phyloP scores from a whole-genome alignment of 164 flowering plant genomes.

The Houttuynia cordata region DNA sequence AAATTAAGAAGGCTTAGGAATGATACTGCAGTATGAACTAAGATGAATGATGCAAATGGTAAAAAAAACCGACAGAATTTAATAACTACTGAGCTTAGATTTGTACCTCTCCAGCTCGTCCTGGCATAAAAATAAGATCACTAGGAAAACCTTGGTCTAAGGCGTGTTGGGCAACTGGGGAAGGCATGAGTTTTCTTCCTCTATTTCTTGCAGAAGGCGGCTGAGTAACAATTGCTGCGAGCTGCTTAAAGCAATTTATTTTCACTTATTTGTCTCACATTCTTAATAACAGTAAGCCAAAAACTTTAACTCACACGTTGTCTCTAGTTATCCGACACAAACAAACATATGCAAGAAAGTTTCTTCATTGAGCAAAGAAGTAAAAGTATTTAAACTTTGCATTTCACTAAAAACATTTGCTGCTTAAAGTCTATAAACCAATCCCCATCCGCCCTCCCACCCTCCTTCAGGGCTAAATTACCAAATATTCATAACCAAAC shows the following conservation, averaged over 20 bases:
- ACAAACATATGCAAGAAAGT: no score
- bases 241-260: slow-evolving; percentile 27
- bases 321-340: not conserved
- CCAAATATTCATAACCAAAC: no score
- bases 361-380: no score
- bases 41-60: not conserved
- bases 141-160: slow-evolving; percentile 64
- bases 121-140: slow-evolving; percentile 82
- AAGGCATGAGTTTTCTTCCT: slow-evolving; percentile 74
- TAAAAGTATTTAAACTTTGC: no score
- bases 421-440: no score
- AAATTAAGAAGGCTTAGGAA: no score
- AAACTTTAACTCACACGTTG: not conserved
- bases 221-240: slow-evolving; percentile 92
- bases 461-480: no score
- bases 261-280: no score
- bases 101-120: slow-evolving; percentile 79
- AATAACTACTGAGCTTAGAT: not conserved
- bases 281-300: not conserved
- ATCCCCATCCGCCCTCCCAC: no score
- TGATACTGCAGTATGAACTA: not conserved
- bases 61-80: not conserved
- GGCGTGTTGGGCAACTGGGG: slow-evolving; percentile 83
- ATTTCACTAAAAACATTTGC: no score
- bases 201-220: slow-evolving; percentile 77